Base-by-base conservation (phyloP, 2,329 filamentous ascomycete genomes). In the Pleoardoris graminearum region DNA sequence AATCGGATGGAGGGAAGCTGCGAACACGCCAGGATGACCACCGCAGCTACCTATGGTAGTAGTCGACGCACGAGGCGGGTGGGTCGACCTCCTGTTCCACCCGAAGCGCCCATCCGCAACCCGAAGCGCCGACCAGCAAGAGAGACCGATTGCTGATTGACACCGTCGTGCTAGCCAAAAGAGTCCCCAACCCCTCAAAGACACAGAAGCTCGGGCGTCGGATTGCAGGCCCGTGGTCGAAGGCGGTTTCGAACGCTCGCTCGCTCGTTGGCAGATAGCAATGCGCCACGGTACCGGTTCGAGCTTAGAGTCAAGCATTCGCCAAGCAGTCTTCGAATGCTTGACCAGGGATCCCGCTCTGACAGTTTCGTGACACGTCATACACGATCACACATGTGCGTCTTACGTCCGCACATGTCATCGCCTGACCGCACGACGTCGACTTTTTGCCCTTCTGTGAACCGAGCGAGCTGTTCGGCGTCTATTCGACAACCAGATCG, bases 281-380 rank as follows among this genome's bases (percentile, higher is more conserved):
- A 37, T 48, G 43, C 51, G 38, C 43, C 36, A 39, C 30, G 33
- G 21, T 44, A 42, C 47, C 35, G 44, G 48, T 44, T 47, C 52
- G 45, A 39, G 49, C 57, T 54, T 41, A 30, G 30, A 23, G 52
- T 57, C 62, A 67, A 67, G 65, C 63, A 61, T 67, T 59, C 12
- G 65, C 65, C 63, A 66, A 67, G 63, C 36, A 41, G 25, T 23
- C 23, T 49, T 42, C 19, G 38, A 61, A 65, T 57, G 65, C 65
- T 67, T 67, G 49, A 63, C 39, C 48, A 17, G 19, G 30, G 21
- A 21, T 22, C 43, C 23, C 37, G 35, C 41, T 52, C 47, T 8
- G 30, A 17, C 45, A 12, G 30, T 37, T 21, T 35, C 33, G 35
- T 23, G 30, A 22, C 44, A 43, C 23, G 17, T 29, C 35, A 32